Evolutionary conservation across 139 green algal species (phyloP).

Genomic region (Pseudopediastrum boryanum): DNA sequence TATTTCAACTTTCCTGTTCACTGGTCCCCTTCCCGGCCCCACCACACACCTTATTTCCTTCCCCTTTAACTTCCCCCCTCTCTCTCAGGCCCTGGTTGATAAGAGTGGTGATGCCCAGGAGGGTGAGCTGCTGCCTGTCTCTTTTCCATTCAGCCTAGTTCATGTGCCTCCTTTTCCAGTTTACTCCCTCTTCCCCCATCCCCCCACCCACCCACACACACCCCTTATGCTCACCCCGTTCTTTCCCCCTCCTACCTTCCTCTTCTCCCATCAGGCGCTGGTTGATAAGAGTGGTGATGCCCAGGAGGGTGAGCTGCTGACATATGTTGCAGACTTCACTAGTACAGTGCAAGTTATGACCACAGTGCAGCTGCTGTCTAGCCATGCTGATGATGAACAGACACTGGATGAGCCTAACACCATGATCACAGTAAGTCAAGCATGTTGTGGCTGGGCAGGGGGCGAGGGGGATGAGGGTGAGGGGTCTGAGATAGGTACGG

Average conservation of each 20-base stretch:
- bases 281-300: background rate
- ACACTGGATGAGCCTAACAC: slow-evolving; percentile 29
- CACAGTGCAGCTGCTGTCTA: slow-evolving; percentile 39
- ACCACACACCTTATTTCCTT: too few relatives aligned
- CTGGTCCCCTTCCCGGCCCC: too few relatives aligned
- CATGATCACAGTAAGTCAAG: slow-evolving; percentile 13
- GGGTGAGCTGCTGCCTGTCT: slow-evolving; percentile 16
- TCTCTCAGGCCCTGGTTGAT: slow-evolving; percentile 6
- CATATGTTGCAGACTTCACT: slow-evolving; percentile 27
- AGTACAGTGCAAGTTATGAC: slow-evolving; percentile 24
- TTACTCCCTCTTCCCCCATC: too few relatives aligned
- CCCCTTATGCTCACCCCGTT: background rate
- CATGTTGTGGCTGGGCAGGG: too few relatives aligned
- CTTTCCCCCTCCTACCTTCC: background rate
- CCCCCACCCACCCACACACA: too few relatives aligned
- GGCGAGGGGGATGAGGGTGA: too few relatives aligned
- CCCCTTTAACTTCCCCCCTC: too few relatives aligned
- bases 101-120: slow-evolving; percentile 18
- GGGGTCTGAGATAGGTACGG: too few relatives aligned
- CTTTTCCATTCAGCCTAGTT: too few relatives aligned
- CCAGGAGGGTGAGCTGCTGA: slow-evolving; percentile 35
- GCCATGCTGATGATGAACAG: slow-evolving; percentile 36
- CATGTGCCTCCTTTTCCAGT: too few relatives aligned
- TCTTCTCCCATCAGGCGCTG: slow-evolving; percentile 14
- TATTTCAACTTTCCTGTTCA: too few relatives aligned